Evolutionary conservation across 2,329 filamentous ascomycete genomes (phyloP).

Genomic region (Beauveria scarabaeidicola): DNA sequence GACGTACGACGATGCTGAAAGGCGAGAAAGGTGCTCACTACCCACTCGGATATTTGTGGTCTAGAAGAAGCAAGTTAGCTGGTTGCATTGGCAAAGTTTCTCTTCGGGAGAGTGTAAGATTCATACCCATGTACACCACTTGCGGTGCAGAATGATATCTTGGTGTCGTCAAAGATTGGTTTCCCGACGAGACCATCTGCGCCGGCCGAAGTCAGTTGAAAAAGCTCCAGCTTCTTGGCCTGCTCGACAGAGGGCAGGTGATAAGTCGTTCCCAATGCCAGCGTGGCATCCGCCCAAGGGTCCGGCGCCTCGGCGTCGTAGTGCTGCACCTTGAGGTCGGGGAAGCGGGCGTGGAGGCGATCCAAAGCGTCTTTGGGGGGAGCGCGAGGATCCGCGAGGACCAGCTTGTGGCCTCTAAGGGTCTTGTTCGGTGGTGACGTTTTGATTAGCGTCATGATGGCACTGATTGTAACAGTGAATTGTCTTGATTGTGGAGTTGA

Average conservation of each 20-base stretch:
- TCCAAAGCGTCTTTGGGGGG: slow-evolving; percentile 27
- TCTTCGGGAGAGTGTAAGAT: too few relatives aligned
- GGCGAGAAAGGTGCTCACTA: slow-evolving; percentile 42
- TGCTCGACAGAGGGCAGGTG: slow-evolving; percentile 33
- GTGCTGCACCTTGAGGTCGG: slow-evolving; percentile 33
- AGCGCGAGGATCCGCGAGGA: slow-evolving; percentile 29
- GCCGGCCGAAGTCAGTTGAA: slow-evolving; percentile 48
- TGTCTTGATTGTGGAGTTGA: neutral
- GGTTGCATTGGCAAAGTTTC: too few relatives aligned
- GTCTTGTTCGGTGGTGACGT: slow-evolving; percentile 23
- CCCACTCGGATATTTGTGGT: slow-evolving; percentile 50
- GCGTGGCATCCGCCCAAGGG: slow-evolving; percentile 38
- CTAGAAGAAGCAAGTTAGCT: slow-evolving; percentile 20
- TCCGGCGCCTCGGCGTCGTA: slow-evolving; percentile 21
- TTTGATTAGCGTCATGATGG: neutral
- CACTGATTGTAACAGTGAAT: slow-evolving; percentile 6
- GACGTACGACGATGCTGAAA: slow-evolving; percentile 38
- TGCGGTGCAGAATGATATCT: slow-evolving; percentile 43
- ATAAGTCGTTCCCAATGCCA: slow-evolving; percentile 34
- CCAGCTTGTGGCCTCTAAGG: slow-evolving; percentile 40
- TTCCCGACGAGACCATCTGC: slow-evolving; percentile 39
- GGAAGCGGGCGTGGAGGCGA: slow-evolving; percentile 30
- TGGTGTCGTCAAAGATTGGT: slow-evolving; percentile 40
- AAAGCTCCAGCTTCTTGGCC: slow-evolving; percentile 40
- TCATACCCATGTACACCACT: slow-evolving; percentile 50